Evolutionary conservation across 768 basidiomycete species (phyloP).

Genomic region (Crepidotus variabilis): DNA sequence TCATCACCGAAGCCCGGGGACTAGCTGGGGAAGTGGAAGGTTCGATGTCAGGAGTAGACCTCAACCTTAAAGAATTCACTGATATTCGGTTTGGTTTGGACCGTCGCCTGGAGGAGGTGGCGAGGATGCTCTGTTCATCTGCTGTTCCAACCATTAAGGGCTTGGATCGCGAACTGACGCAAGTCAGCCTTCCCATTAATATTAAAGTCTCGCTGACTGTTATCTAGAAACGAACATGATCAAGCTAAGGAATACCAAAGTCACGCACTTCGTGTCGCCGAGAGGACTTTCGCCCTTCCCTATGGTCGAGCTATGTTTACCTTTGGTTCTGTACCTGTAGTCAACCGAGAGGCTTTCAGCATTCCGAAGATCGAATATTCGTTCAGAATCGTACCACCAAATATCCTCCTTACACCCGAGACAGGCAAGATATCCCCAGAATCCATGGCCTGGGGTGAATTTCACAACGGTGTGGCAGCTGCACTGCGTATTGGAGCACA

Average conservation of each 20-base stretch:
- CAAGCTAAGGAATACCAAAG: slow-evolving; percentile 82
- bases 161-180: slow-evolving; percentile 65
- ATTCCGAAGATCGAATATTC: slow-evolving; percentile 79
- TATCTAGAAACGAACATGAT: slow-evolving; percentile 70
- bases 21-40: slow-evolving; percentile 54
- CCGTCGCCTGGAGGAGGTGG: slow-evolving; percentile 85
- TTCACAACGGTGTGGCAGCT: slow-evolving; percentile 95
- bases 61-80: slow-evolving; percentile 70
- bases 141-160: slow-evolving; percentile 58
- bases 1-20: slow-evolving; percentile 46
- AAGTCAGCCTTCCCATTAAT: neutral
- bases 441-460: slow-evolving; percentile 88
- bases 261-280: slow-evolving; percentile 75
- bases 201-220: slow-evolving; percentile 1
- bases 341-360: slow-evolving; percentile 73
- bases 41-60: slow-evolving; percentile 65
- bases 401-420: slow-evolving; percentile 61
- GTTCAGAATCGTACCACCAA: slow-evolving; percentile 71
- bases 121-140: slow-evolving; percentile 85
- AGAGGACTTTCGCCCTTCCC: slow-evolving; percentile 86
- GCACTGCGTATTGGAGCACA: slow-evolving; percentile 79
- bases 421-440: slow-evolving; percentile 71
- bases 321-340: slow-evolving; percentile 74
- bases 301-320: slow-evolving; percentile 92
- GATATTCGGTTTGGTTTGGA: slow-evolving; percentile 90